phyloP scores from a whole-genome alignment of 2,329 filamentous ascomycete genomes.

The Colletotrichum tofieldiae region DNA sequence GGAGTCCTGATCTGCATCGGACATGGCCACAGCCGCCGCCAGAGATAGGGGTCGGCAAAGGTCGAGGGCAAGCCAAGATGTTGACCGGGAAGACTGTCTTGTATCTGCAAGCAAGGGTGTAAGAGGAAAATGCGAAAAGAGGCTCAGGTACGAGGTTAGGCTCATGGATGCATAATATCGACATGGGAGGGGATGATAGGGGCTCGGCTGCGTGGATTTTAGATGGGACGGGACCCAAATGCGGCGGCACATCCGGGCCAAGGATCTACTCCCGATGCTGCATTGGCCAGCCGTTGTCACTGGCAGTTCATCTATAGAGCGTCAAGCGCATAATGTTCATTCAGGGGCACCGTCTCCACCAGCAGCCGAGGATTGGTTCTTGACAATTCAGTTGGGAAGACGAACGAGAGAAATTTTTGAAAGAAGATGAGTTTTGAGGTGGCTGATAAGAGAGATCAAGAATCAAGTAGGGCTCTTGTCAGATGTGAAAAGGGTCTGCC shows the following conservation, averaged over 20 bases:
- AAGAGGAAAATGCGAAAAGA: neutral
- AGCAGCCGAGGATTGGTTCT: neutral
- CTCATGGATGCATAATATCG: conserved; percentile 25
- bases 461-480: neutral
- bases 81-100: conserved; percentile 3
- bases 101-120: conserved; percentile 4
- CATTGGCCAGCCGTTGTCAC: conserved; percentile 23
- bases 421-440: neutral
- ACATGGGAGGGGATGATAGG: conserved; percentile 29
- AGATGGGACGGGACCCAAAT: neutral
- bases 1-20: conserved; percentile 29
- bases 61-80: conserved; percentile 2
- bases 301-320: conserved; percentile 19
- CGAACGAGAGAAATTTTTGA: neutral
- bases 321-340: conserved; percentile 26
- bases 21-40: conserved; percentile 1
- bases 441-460: neutral
- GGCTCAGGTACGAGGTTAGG: conserved; percentile 1
- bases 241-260: conserved; percentile 28
- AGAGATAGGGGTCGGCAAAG: conserved; percentile 14
- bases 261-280: conserved; percentile 38
- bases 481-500: neutral
- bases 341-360: conserved; percentile 3
- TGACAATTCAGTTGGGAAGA: neutral
- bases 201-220: neutral